Evolutionary conservation across 1,284 basidiomycete genomes (phyloP).

Genomic region (Ceratobasidium sp.): DNA sequence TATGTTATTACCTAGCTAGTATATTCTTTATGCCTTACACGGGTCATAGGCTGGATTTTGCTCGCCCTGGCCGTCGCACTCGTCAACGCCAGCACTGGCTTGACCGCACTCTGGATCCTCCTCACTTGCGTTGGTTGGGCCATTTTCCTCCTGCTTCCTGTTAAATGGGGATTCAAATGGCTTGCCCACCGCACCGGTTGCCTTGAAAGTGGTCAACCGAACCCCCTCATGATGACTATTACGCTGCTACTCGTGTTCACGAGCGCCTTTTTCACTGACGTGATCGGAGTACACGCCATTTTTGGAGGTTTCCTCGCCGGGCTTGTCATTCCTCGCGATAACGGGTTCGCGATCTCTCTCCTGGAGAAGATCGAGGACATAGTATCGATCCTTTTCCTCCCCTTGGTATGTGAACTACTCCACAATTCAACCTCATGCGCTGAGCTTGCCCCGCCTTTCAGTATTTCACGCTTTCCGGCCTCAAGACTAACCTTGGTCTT

Average conservation of each 20-base stretch:
- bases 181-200: slow-evolving; percentile 82
- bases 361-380: slow-evolving; percentile 77
- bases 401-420: slow-evolving; percentile 59
- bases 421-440: slow-evolving; percentile 49
- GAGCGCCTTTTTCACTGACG: slow-evolving; percentile 77
- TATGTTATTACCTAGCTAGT: slow-evolving; percentile 54
- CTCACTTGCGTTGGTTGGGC: slow-evolving; percentile 85
- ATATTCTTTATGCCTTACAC: slow-evolving; percentile 63
- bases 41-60: slow-evolving; percentile 69
- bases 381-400: slow-evolving; percentile 68
- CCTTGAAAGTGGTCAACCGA: slow-evolving; percentile 77
- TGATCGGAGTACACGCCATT: slow-evolving; percentile 70
- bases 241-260: slow-evolving; percentile 70
- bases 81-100: slow-evolving; percentile 81
- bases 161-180: slow-evolving; percentile 72
- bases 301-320: slow-evolving; percentile 72
- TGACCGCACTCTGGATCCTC: slow-evolving; percentile 85
- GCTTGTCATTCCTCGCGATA: slow-evolving; percentile 72
- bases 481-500: slow-evolving; percentile 73
- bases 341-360: slow-evolving; percentile 68
- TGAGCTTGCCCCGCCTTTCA: slow-evolving; percentile 48
- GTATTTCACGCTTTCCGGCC: slow-evolving; percentile 73
- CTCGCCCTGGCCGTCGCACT: slow-evolving; percentile 89
- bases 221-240: slow-evolving; percentile 79
- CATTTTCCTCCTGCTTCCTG: slow-evolving; percentile 79